These are phyloP conservation scores for Colletotrichum orbiculare DNA, from an alignment of 2,329 filamentous ascomycete species.

Conservation along the genomic window DNA sequence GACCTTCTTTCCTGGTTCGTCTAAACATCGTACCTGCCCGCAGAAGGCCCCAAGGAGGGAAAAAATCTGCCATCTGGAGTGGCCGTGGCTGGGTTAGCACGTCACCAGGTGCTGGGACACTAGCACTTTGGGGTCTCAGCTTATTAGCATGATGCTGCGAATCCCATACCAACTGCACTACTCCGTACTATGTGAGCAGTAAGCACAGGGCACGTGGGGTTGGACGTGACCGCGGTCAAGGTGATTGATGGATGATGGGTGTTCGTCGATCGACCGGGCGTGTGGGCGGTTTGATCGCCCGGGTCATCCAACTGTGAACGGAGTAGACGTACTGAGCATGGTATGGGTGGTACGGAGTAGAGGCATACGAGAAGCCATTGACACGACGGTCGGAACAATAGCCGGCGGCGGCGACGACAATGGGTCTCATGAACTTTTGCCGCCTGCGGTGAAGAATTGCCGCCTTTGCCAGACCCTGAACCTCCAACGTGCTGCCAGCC, in stretches of 20 bases:
- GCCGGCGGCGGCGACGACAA: background rate
- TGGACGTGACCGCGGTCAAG: background rate
- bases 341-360: too few species aligned
- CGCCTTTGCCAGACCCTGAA: slow-evolving; percentile 21
- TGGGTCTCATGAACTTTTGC: background rate
- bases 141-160: slow-evolving; percentile 15
- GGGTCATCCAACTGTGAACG: too few species aligned
- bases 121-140: slow-evolving; percentile 22
- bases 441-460: slow-evolving; percentile 27
- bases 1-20: background rate
- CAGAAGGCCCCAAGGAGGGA: background rate
- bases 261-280: slow-evolving; percentile 6
- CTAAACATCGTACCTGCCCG: background rate
- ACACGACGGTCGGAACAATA: too few species aligned
- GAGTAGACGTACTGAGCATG: too few species aligned
- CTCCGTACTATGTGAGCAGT: background rate
- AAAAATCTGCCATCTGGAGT: slow-evolving; percentile 18
- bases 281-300: slow-evolving; percentile 1
- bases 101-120: slow-evolving; percentile 15
- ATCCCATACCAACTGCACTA: background rate
- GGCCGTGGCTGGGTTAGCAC: slow-evolving; percentile 30
- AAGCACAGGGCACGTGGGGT: background rate
- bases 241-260: background rate
- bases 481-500: background rate
- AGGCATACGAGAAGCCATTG: background rate